Base-by-base conservation (phyloP, 2,329 filamentous ascomycete genomes). In the Malbranchea cinnamomea region DNA sequence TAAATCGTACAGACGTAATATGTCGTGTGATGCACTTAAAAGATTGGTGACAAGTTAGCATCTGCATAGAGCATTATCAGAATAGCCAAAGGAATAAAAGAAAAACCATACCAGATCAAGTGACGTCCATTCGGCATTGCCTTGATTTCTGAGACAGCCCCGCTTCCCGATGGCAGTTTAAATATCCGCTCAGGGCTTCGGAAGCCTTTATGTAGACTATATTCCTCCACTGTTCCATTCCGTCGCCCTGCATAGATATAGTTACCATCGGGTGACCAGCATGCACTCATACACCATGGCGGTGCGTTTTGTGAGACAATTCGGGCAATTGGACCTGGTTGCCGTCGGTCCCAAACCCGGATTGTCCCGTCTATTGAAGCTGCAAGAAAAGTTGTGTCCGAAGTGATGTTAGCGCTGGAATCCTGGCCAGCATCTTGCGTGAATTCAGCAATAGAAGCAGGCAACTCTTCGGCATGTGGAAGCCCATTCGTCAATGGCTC, bases 281-380 rank as follows among this genome's bases (percentile, higher is more conserved):
- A 93, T 1, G 84, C 83, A 41, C 82, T 85, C 74, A 93, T 94
- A 54, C 87, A 95, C 87, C 87, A 98, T 0, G 87, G 89, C 1
- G 89, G 87, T 1, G 83, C 80, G 7, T 73, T 70, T 7, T 74
- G 65, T 11, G 79, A 81, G 1, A 67, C 64, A 33, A 95, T 87
- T 16, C 76, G 73, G 2, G 89, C 84, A 2, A 93, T 66, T 0
- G 87, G 78, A 20, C 77, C 68, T 1, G 70, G 69, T 38, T 79
- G 71, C 12, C 89, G 74, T 31, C 59, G 48, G 39, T 65, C 61
- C 60, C 61, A 65, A 22, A 65, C 42, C 9, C 59, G 53, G 31
- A 65, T 62, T 2, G 56, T 53, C 9, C 61, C 61, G 35, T 64
- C 60, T 10, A 63, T 57, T 1, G 58, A 64, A 18, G 89, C 80